phyloP scores from a whole-genome alignment of 768 basidiomycete species.

The Galerina marginata region DNA sequence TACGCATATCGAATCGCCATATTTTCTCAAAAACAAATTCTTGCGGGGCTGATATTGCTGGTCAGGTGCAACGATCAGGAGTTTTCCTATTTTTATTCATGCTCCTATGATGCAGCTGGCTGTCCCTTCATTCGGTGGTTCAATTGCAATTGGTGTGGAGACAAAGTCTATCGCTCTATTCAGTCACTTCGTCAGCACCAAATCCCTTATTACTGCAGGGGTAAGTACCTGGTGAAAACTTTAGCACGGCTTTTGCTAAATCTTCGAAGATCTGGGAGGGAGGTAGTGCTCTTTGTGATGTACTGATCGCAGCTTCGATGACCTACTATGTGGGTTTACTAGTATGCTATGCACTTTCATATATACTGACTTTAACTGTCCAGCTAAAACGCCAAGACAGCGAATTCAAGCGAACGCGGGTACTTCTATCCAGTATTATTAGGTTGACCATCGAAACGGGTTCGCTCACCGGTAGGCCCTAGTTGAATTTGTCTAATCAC shows the following conservation, averaged over 20 bases:
- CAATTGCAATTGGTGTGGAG: constrained; percentile 17
- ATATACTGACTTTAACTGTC: not conserved
- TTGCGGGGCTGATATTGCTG: constrained; percentile 5
- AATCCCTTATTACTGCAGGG: constrained; percentile 13
- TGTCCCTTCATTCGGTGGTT: constrained; percentile 8
- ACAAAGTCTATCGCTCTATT: constrained; percentile 14
- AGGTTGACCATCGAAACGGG: too few species aligned
- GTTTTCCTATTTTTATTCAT: not conserved
- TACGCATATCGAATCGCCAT: constrained; percentile 20
- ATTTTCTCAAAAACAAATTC: not conserved
- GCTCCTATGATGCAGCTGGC: not conserved
- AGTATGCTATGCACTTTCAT: not conserved
- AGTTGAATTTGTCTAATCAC: too few species aligned
- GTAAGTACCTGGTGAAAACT: constrained; percentile 4
- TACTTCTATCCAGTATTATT: too few species aligned
- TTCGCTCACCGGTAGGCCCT: too few species aligned
- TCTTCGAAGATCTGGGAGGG: constrained; percentile 20
- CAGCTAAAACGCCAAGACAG: not conserved
- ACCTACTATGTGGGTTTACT: constrained; percentile 16
- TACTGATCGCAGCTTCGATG: constrained; percentile 20
- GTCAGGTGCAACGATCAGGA: not conserved
- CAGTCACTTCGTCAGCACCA: constrained; percentile 17
- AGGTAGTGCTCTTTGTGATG: constrained; percentile 17
- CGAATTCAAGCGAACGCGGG: too few species aligned
- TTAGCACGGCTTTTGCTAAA: not conserved